phyloP scores from a whole-genome alignment of 116 monocot species.

The Trichopus zeylanicus region DNA sequence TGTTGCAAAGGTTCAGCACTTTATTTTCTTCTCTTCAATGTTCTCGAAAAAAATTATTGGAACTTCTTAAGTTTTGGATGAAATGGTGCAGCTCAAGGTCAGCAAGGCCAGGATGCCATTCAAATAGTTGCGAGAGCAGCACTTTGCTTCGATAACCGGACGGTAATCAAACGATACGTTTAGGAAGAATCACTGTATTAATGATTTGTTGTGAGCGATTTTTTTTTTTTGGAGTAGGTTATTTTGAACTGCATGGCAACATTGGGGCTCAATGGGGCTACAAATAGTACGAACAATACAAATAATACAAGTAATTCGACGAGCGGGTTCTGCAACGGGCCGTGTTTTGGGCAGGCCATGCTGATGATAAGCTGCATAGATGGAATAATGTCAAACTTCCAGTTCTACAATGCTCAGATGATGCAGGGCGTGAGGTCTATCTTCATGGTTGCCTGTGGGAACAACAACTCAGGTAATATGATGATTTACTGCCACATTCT shows the following conservation, averaged over 20 bases:
- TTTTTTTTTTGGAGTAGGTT: conserved; percentile 1
- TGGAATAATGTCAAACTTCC: conserved; percentile 20
- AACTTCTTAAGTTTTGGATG: not conserved
- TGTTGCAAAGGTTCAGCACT: conserved; percentile 6
- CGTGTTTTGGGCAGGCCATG: conserved; percentile 9
- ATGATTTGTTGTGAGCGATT: not conserved
- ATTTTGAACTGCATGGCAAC: conserved; percentile 1
- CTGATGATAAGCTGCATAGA: conserved; percentile 13
- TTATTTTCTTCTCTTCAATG: not conserved
- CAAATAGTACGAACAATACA: not conserved
- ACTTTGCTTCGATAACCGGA: conserved; percentile 11
- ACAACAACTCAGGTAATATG: not conserved
- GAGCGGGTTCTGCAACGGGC: conserved; percentile 17
- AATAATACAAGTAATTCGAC: not conserved
- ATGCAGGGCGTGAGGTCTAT: conserved; percentile 11
- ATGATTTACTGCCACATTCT: not conserved
- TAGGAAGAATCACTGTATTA: not conserved
- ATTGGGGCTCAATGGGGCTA: not conserved
- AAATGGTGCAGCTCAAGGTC: not conserved
- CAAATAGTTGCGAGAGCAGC: conserved; percentile 2
- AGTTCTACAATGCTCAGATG: conserved; percentile 20
- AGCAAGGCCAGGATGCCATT: conserved; percentile 1
- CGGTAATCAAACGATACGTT: not conserved
- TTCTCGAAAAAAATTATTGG: not conserved
- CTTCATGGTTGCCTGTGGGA: conserved; percentile 9